Evolutionary conservation across 1,284 basidiomycete species (phyloP), one percentile per base, ranked within the genome.

Genomic region (Trichosporon faecale): DNA sequence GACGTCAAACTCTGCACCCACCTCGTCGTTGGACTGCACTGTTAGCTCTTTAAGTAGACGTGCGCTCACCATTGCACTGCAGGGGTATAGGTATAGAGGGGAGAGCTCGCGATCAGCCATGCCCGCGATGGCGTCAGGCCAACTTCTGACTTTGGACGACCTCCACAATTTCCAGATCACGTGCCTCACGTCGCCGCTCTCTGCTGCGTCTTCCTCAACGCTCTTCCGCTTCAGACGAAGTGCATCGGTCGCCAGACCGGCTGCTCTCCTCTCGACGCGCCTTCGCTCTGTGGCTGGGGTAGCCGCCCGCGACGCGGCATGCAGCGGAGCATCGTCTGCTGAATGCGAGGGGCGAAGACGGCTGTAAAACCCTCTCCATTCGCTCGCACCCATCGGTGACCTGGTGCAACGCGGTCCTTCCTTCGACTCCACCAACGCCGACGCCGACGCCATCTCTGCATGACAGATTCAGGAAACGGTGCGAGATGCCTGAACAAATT

Each of bases 161-260:
- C 57, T 61, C 57, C 57, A 61, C 57, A 31, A n/a, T 52, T 61
- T n/a, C 57, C 27, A 33, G 27, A 31, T 61, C 57, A 61, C 57
- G 57, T 61, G 57, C 14, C 14, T 18, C 16, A 18, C 16, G 4
- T 18, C 40, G 18, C 12, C 8, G 16, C 40, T 44, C 37, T 12
- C 37, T 33, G 33, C 33, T 33, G 12, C 16, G 12, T 40, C 37
- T 14, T 40, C 11, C 37, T 40, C 37, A 40, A 9, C 33, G 33
- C 33, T 33, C 33, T 9, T 44, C 18, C 18, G 40, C 4, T 5
- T 3, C 16, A n/a, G 40, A 11, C 12, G 40, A 12, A 18, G 5
- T 44, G 40, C 40, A 44, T n/a, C 8, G 2, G 40, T n/a, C 18
- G 40, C 40, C 12, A n/a, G 6, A 5, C 40, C 37, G 14, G 4